phyloP scores from a whole-genome alignment of 805 yeast species.

The Komagataella phaffii region DNA sequence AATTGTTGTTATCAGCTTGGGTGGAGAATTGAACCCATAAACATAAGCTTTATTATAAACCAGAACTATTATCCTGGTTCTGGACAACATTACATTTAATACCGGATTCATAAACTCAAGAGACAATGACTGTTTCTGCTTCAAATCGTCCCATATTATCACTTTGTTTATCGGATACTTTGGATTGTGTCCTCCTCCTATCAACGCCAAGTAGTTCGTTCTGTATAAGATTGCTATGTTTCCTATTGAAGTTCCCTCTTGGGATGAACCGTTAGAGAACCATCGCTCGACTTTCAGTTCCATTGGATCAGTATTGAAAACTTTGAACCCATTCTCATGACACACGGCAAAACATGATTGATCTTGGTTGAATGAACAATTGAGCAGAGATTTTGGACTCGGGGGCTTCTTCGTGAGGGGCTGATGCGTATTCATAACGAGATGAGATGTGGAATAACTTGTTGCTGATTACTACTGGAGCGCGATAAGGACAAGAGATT shows the following conservation, averaged over 20 bases:
- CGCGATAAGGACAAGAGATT: not conserved
- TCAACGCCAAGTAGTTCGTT: slow-evolving; percentile 79
- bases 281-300: slow-evolving; percentile 56
- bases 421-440: slow-evolving; percentile 18
- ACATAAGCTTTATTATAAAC: slow-evolving; percentile 54
- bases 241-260: slow-evolving; percentile 49
- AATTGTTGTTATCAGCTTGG: slow-evolving; percentile 46
- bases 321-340: slow-evolving; percentile 69
- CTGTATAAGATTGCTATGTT: slow-evolving; percentile 72
- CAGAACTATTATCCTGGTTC: slow-evolving; percentile 65
- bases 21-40: slow-evolving; percentile 74
- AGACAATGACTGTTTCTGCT: slow-evolving; percentile 55
- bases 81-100: slow-evolving; percentile 57
- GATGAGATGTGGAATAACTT: not conserved
- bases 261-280: slow-evolving; percentile 16
- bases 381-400: slow-evolving; percentile 22
- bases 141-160: slow-evolving; percentile 86
- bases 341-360: slow-evolving; percentile 82
- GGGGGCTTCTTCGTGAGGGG: slow-evolving; percentile 10
- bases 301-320: slow-evolving; percentile 80
- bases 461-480: not conserved
- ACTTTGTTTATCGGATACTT: slow-evolving; percentile 67
- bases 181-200: slow-evolving; percentile 83
- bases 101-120: slow-evolving; percentile 72
- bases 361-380: slow-evolving; percentile 76